These are phyloP conservation scores for Alternaria arborescens DNA, from an alignment of 2,329 filamentous ascomycete species.

Conservation along the genomic window DNA sequence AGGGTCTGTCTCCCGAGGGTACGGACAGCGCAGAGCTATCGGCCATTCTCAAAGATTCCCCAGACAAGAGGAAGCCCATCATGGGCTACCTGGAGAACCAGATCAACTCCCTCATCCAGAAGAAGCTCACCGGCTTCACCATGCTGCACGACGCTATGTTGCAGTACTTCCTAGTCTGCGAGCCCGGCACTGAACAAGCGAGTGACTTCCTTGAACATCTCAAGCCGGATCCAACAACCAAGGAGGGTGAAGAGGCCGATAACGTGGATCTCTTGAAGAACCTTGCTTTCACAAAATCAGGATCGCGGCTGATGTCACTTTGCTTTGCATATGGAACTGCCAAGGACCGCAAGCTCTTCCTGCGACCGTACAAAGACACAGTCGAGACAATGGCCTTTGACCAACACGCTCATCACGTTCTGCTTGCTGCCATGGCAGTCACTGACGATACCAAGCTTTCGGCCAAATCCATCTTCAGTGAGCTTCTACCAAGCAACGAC, in stretches of 20 bases:
- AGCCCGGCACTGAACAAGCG: slow-evolving; percentile 79
- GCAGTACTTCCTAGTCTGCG: slow-evolving; percentile 88
- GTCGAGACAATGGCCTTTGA: slow-evolving; percentile 87
- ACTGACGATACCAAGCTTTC: slow-evolving; percentile 93
- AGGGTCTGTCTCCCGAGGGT: slow-evolving; percentile 64
- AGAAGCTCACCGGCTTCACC: slow-evolving; percentile 95
- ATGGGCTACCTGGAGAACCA: slow-evolving; percentile 85
- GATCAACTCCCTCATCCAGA: slow-evolving; percentile 93
- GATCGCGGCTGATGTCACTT: slow-evolving; percentile 81
- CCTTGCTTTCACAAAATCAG: slow-evolving; percentile 92
- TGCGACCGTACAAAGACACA: slow-evolving; percentile 90
- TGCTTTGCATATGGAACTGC: slow-evolving; percentile 84
- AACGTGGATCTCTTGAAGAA: slow-evolving; percentile 83
- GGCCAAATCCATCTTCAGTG: slow-evolving; percentile 84
- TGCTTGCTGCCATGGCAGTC: slow-evolving; percentile 87
- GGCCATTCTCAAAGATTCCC: slow-evolving; percentile 75
- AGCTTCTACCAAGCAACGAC: slow-evolving; percentile 71
- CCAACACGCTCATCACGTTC: slow-evolving; percentile 76
- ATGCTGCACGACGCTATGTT: slow-evolving; percentile 99
- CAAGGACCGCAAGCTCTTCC: slow-evolving; percentile 89
- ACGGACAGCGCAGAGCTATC: slow-evolving; percentile 71
- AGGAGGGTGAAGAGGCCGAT: slow-evolving; percentile 60
- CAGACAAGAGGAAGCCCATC: slow-evolving; percentile 86
- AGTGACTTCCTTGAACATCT: slow-evolving; percentile 88
- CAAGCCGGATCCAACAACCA: slow-evolving; percentile 84